Evolutionary conservation across 2,329 filamentous ascomycete species (phyloP).

Genomic region (Coniochaeta sp.): DNA sequence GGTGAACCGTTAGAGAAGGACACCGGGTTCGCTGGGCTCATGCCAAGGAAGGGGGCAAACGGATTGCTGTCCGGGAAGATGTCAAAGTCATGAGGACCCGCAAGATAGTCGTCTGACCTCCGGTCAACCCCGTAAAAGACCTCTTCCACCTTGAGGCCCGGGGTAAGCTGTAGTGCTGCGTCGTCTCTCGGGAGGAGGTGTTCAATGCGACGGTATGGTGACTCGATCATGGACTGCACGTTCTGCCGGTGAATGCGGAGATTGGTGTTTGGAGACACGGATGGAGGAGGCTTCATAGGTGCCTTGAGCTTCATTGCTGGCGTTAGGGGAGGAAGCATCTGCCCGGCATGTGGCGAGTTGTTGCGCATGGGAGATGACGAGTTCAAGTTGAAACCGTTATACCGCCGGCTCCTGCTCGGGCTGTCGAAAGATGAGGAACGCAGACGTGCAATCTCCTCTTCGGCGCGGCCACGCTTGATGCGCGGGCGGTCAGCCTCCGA

Average conservation of each 20-base stretch:
- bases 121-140: constrained; percentile 39
- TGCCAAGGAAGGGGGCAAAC: constrained; percentile 22
- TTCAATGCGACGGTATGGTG: constrained; percentile 51
- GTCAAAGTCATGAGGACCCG: constrained; percentile 51
- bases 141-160: constrained; percentile 60
- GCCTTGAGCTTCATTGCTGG: constrained; percentile 76
- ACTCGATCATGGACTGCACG: constrained; percentile 75
- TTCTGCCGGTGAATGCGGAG: constrained; percentile 80
- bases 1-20: constrained; percentile 55
- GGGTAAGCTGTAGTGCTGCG: constrained; percentile 51
- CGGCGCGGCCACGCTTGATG: constrained; percentile 83
- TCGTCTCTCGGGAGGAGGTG: constrained; percentile 40
- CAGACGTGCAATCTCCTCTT: constrained; percentile 91
- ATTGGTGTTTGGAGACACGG: constrained; percentile 89
- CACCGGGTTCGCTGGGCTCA: constrained; percentile 13
- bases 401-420: constrained; percentile 63
- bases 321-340: constrained; percentile 71
- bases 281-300: constrained; percentile 54
- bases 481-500: constrained; percentile 75
- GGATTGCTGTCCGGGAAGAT: constrained; percentile 46
- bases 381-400: constrained; percentile 40
- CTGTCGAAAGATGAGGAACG: constrained; percentile 91
- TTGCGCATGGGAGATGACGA: constrained; percentile 65
- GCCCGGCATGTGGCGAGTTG: constrained; percentile 37
- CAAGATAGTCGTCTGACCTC: constrained; percentile 39